These are phyloP conservation scores for Sophora flavescens DNA, from an alignment of 306 rosid species.

Conservation along the genomic window DNA sequence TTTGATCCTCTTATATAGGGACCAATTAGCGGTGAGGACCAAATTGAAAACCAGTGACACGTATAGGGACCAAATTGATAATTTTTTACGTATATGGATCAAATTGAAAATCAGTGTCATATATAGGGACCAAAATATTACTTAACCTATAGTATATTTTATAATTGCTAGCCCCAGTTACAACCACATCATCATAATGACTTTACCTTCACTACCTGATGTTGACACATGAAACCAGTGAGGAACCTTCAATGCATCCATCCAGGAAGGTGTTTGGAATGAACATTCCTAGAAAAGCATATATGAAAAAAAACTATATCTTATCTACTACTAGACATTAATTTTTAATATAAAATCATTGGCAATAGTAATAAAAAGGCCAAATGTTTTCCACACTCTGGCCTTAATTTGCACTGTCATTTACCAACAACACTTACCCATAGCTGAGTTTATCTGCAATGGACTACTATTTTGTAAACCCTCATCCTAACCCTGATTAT, in stretches of 20 bases:
- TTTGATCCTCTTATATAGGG: no score
- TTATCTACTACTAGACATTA: conserved; percentile 1
- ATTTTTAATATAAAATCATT: conserved; percentile 32
- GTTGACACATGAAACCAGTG: conserved; percentile 41
- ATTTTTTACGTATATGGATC: no score
- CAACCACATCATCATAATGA: conserved; percentile 48
- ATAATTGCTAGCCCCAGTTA: conserved; percentile 28
- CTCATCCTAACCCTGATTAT: conserved; percentile 47
- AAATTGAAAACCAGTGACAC: no score
- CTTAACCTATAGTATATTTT: no score
- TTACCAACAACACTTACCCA: not conserved
- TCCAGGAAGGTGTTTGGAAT: conserved; percentile 58
- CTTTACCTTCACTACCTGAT: not conserved
- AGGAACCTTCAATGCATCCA: conserved; percentile 56
- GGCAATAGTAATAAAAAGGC: conserved; percentile 24
- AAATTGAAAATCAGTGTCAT: no score
- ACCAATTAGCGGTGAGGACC: no score
- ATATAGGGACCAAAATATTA: no score
- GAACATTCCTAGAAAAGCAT: conserved; percentile 40
- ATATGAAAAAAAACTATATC: not conserved
- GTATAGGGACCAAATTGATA: no score
- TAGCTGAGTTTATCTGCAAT: conserved; percentile 32
- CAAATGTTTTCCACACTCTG: not conserved
- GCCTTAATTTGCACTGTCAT: conserved; percentile 3
- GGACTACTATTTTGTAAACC: conserved; percentile 59